Conservation (phyloP, 2,329 filamentous ascomycete species). For the Talaromyces sp. region DNA sequence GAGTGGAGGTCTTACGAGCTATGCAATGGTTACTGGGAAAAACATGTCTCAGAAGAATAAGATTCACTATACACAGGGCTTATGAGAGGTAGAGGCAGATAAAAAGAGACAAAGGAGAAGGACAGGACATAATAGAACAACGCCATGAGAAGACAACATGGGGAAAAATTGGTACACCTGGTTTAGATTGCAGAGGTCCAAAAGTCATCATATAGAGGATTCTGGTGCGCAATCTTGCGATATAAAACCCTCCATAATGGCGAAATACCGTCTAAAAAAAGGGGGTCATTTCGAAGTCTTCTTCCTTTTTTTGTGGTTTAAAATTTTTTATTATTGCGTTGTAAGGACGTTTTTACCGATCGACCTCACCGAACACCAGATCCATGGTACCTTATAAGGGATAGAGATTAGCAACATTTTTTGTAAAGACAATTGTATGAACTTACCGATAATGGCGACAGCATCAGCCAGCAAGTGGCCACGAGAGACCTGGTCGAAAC, state of each 20-base stretch:
- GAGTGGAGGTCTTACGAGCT: no score
- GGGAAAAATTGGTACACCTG: slow-evolving; percentile 27
- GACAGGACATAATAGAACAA: slow-evolving; percentile 35
- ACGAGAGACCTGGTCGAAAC: slow-evolving; percentile 90
- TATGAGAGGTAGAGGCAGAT: slow-evolving; percentile 24
- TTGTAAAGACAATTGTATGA: background rate
- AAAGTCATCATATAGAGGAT: slow-evolving; percentile 22
- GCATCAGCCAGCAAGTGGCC: slow-evolving; percentile 95
- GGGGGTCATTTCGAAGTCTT: slow-evolving; percentile 23
- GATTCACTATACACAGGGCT: slow-evolving; percentile 37
- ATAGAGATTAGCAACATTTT: slow-evolving; percentile 14
- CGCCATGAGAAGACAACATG: slow-evolving; percentile 37
- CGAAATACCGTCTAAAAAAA: slow-evolving; percentile 22
- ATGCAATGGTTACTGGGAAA: background rate
- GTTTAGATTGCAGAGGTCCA: slow-evolving; percentile 20
- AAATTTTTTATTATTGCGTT: slow-evolving; percentile 23
- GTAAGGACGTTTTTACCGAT: slow-evolving; percentile 46
- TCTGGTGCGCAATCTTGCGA: slow-evolving; percentile 13
- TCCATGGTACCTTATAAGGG: slow-evolving; percentile 66
- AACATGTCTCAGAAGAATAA: slow-evolving; percentile 23
- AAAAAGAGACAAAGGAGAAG: slow-evolving; percentile 29
- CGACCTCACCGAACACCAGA: slow-evolving; percentile 78
- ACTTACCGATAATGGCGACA: slow-evolving; percentile 81
- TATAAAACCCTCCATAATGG: slow-evolving; percentile 17
- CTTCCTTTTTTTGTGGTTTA: slow-evolving; percentile 22